Percentiles rank a stretch among this genome's conserved stretches.
These are phyloP conservation scores for Aspergillus heteromorphus DNA, from an alignment of 495 filamentous ascomycete genomes.

Conservation along the genomic window DNA sequence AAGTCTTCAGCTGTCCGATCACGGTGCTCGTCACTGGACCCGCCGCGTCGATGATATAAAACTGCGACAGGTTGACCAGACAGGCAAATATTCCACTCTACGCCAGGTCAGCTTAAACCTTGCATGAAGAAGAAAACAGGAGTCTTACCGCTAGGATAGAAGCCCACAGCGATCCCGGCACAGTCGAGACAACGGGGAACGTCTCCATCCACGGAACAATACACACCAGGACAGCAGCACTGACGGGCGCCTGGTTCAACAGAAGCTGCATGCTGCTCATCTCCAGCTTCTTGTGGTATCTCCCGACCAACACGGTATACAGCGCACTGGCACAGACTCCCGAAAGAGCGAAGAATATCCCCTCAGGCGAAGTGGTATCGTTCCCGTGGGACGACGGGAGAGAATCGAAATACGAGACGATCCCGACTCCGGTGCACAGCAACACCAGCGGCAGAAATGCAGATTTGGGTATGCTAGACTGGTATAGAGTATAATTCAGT, in stretches of 20 bases:
- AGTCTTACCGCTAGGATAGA: constrained; percentile 33
- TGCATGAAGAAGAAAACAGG: background rate
- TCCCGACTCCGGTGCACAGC: constrained; percentile 61
- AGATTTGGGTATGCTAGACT: constrained; percentile 48
- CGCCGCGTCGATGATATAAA: constrained; percentile 66
- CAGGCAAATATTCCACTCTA: constrained; percentile 53
- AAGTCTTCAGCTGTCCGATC: constrained; percentile 56
- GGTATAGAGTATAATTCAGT: constrained; percentile 63
- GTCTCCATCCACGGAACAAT: constrained; percentile 62
- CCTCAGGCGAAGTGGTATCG: constrained; percentile 46
- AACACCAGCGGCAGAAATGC: constrained; percentile 48
- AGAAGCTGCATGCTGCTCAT: constrained; percentile 69
- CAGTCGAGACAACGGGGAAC: constrained; percentile 44
- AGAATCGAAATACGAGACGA: constrained; percentile 69
- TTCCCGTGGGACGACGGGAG: constrained; percentile 38
- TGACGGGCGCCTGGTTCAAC: constrained; percentile 64
- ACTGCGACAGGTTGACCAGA: constrained; percentile 68
- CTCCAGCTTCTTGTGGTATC: constrained; percentile 60
- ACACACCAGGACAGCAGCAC: constrained; percentile 58
- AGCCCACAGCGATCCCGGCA: constrained; percentile 34
- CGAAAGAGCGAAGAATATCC: constrained; percentile 58
- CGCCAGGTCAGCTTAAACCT: no score
- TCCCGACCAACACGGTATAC: constrained; percentile 65
- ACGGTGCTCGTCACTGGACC: constrained; percentile 68
- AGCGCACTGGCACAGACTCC: constrained; percentile 62